These are phyloP conservation scores for Ceriops decandra DNA, from an alignment of 345 rosid genomes.

Conservation along the genomic window DNA sequence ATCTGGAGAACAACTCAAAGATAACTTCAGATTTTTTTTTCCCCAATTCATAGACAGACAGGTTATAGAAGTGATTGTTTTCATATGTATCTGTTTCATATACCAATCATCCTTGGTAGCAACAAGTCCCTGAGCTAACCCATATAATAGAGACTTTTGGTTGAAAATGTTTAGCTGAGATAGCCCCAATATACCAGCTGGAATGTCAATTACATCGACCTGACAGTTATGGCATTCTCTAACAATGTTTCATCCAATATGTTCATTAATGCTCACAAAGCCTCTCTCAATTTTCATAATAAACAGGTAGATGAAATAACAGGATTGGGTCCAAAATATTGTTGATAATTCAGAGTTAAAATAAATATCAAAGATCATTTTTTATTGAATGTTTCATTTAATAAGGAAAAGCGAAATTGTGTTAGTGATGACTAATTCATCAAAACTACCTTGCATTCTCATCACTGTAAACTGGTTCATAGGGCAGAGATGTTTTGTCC, in stretches of 20 bases:
- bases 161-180: background rate
- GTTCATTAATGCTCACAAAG: background rate
- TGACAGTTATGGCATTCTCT: background rate
- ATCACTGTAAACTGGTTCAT: constrained; percentile 90
- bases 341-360: too few species aligned
- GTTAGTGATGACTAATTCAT: background rate
- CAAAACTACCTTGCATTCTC: constrained; percentile 60
- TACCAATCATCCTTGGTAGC: too few species aligned
- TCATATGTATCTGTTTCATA: too few species aligned
- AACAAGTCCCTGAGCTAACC: too few species aligned
- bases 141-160: background rate
- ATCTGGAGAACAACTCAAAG: background rate
- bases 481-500: constrained; percentile 77
- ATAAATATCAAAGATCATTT: too few species aligned
- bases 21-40: background rate
- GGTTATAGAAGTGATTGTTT: too few species aligned
- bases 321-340: background rate
- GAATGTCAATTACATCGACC: too few species aligned
- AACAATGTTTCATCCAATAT: background rate
- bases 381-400: too few species aligned
- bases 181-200: too few species aligned
- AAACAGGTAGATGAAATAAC: background rate
- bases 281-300: background rate
- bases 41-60: too few species aligned
- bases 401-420: too few species aligned